These are phyloP conservation scores for Xylariaceae sp. DNA, from an alignment of 2,329 filamentous ascomycete genomes.

Conservation along the genomic window DNA sequence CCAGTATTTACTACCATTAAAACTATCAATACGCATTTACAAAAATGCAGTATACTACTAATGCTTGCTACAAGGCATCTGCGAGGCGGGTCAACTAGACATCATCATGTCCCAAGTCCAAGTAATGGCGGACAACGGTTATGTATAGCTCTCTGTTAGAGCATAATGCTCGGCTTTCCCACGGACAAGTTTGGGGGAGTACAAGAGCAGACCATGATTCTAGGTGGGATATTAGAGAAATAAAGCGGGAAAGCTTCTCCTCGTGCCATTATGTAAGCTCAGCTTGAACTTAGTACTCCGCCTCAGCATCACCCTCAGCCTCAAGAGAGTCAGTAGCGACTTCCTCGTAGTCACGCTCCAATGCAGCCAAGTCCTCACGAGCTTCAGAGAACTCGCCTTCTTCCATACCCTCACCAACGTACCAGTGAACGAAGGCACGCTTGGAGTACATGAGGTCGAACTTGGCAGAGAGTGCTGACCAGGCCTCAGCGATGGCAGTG, in stretches of 20 bases:
- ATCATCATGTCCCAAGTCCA: constrained; percentile 23
- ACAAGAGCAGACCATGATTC: constrained; percentile 11
- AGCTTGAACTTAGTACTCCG: constrained; percentile 69
- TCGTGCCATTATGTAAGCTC: constrained; percentile 20
- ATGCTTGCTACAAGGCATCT: constrained; percentile 28
- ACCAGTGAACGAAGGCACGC: constrained; percentile 99
- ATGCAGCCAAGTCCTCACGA: constrained; percentile 93
- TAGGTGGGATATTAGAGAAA: constrained; percentile 13
- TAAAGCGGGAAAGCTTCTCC: constrained; percentile 16
- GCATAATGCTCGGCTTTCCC: constrained; percentile 6
- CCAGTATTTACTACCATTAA: constrained; percentile 28
- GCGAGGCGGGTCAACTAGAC: constrained; percentile 24
- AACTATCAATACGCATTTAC: constrained; percentile 32
- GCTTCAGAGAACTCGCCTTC: constrained; percentile 99
- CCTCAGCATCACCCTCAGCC: constrained; percentile 76
- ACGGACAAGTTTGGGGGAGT: neutral
- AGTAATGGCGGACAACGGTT: constrained; percentile 8
- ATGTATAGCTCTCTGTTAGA: constrained; percentile 6
- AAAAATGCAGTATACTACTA: constrained; percentile 31
- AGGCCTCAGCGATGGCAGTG: constrained; percentile 96
- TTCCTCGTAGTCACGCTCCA: constrained; percentile 98
- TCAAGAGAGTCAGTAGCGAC: constrained; percentile 92
- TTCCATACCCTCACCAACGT: constrained; percentile 99
- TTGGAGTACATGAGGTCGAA: constrained; percentile 99
- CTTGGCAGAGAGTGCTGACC: constrained; percentile 93